Conservation (phyloP, 106 monocot species). For the Dendrobium catenatum region DNA sequence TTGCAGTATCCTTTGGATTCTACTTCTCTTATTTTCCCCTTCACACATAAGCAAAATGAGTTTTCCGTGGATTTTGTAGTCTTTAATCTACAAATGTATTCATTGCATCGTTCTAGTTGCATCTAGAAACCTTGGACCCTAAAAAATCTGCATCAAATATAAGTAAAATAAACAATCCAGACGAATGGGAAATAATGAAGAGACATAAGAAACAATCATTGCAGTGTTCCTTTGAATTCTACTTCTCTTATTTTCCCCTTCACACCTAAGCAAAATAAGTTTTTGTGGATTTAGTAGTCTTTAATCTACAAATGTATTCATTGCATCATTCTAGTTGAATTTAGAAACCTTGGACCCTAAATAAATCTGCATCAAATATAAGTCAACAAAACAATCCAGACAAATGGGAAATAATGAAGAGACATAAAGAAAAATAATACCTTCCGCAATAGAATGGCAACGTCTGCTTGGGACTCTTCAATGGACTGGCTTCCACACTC, state of each 20-base stretch:
- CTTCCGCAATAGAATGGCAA: conserved; percentile 86
- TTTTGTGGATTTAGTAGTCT: not conserved
- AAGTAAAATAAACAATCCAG: not conserved
- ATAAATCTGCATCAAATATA: not conserved
- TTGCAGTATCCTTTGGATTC: not conserved
- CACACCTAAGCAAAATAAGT: not conserved
- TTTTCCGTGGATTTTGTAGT: not conserved
- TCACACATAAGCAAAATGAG: not conserved
- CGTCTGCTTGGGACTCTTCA: conserved; percentile 91
- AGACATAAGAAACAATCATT: not conserved
- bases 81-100: not conserved
- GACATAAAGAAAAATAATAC: conserved; percentile 16
- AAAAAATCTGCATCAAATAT: not conserved
- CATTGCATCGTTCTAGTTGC: not conserved
- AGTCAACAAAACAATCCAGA: not conserved
- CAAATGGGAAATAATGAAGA: not conserved
- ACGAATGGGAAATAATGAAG: not conserved
- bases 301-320: not conserved
- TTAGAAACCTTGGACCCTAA: not conserved
- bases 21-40: not conserved
- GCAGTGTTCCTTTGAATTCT: not conserved
- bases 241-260: not conserved
- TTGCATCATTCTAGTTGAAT: not conserved
- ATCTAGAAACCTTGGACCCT: not conserved
- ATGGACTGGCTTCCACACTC: conserved; percentile 99